Percentiles rank a stretch among this genome's conserved stretches.
Evolutionary conservation across 2,329 filamentous ascomycete species (phyloP).

Genomic region (Aspergillus spinulosporus): DNA sequence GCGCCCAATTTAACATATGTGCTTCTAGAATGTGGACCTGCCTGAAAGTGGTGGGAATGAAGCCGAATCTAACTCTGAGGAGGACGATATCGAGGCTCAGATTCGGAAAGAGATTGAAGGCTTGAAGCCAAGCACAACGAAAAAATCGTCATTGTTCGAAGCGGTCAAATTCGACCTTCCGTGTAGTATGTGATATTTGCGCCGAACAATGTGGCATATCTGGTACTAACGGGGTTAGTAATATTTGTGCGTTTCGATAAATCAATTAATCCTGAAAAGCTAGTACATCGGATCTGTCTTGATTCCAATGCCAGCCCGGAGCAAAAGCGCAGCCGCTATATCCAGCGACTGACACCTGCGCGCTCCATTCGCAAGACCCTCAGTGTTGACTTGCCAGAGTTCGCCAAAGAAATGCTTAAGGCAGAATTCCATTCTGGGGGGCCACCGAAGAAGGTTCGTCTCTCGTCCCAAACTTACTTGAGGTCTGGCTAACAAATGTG

Average conservation of each 20-base stretch:
- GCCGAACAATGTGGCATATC: not conserved
- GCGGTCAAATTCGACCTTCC: conserved; percentile 57
- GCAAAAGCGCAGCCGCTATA: conserved; percentile 57
- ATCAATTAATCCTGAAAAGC: conserved; percentile 60
- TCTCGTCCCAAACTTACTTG: not conserved
- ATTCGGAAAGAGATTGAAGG: conserved; percentile 60
- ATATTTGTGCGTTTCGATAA: conserved; percentile 57
- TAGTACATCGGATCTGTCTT: conserved; percentile 60
- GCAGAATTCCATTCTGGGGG: conserved; percentile 59
- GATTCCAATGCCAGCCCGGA: conserved; percentile 54
- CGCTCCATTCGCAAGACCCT: conserved; percentile 59
- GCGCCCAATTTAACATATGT: not conserved
- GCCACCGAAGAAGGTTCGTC: conserved; percentile 54
- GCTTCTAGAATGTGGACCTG: conserved; percentile 22
- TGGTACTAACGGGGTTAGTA: conserved; percentile 21
- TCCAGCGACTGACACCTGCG: conserved; percentile 62
- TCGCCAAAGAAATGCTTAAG: conserved; percentile 58
- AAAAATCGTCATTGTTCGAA: conserved; percentile 50
- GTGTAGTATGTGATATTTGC: conserved; percentile 33
- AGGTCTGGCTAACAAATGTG: not conserved
- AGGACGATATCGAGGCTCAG: conserved; percentile 61
- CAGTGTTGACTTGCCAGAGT: conserved; percentile 56
- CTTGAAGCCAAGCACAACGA: conserved; percentile 52
- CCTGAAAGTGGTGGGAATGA: conserved; percentile 22
- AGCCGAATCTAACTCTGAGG: conserved; percentile 32